phyloP scores from a whole-genome alignment of 768 basidiomycete species.

The Suillus discolor region DNA sequence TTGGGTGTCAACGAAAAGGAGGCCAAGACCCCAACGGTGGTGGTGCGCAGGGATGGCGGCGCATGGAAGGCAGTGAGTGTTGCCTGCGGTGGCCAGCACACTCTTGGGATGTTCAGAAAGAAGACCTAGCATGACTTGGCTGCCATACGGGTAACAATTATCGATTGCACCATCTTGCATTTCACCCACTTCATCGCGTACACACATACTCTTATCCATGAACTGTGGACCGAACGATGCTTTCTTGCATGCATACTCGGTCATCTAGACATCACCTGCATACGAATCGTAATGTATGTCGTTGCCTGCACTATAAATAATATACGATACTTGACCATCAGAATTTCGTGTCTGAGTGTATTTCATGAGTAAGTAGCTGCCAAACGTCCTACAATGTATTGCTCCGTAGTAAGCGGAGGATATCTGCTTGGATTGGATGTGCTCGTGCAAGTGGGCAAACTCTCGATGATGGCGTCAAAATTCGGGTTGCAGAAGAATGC shows the following conservation, averaged over 20 bases:
- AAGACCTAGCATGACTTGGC: conserved; percentile 37
- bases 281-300: not conserved
- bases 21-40: conserved; percentile 61
- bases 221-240: conserved; percentile 19
- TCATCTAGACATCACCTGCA: conserved; percentile 11
- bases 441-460: conserved; percentile 61
- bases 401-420: conserved; percentile 67
- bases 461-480: conserved; percentile 63
- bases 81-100: conserved; percentile 81
- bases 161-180: conserved; percentile 21
- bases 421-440: conserved; percentile 61
- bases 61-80: conserved; percentile 57
- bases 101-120: conserved; percentile 70
- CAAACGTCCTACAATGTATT: conserved; percentile 76
- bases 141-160: not conserved
- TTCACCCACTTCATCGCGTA: conserved; percentile 15
- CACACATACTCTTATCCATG: conserved; percentile 19
- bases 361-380: conserved; percentile 55
- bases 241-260: conserved; percentile 18
- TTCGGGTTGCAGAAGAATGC: conserved; percentile 91
- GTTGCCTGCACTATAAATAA: not conserved
- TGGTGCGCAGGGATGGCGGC: conserved; percentile 75
- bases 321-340: not conserved
- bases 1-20: conserved; percentile 66
- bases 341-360: not conserved